A percentile compares a stretch with the other conserved stretches of the same genome.
These are phyloP conservation scores for Stellera chamaejasme DNA, from an alignment of 345 rosid genomes.

Conservation along the genomic window DNA sequence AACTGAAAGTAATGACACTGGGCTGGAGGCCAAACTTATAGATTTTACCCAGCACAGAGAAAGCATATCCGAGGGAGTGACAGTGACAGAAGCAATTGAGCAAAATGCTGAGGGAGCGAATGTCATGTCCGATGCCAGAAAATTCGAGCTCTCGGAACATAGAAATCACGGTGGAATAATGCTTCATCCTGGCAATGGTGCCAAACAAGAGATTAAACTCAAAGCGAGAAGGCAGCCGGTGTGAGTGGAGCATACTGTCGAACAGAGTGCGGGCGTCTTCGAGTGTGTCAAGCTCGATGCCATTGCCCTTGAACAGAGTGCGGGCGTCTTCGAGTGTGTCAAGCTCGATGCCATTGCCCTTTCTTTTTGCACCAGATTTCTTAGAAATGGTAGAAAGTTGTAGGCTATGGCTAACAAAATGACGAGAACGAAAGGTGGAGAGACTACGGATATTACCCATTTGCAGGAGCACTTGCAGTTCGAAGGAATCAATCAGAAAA, in stretches of 20 bases:
- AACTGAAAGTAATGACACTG: no score
- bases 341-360: conserved; percentile 1
- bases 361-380: not conserved
- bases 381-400: not conserved
- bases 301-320: conserved; percentile 4
- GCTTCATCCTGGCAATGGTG: conserved; percentile 8
- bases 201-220: conserved; percentile 8
- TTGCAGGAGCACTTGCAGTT: no score
- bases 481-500: no score
- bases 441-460: no score
- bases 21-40: conserved; percentile 13
- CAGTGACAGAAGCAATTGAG: conserved; percentile 10
- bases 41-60: conserved; percentile 12
- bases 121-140: not conserved
- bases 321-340: conserved; percentile 1
- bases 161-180: not conserved
- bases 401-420: no score
- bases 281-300: not conserved
- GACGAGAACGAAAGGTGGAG: no score
- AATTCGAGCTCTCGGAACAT: conserved; percentile 7
- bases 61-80: conserved; percentile 1
- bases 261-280: conserved; percentile 4
- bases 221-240: not conserved
- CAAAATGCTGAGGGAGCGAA: not conserved
- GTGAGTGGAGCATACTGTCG: conserved; percentile 4